Evolutionary conservation across 371 early-diverging fungal species (phyloP).

Genomic region (Basidiobolus meristosporus): DNA sequence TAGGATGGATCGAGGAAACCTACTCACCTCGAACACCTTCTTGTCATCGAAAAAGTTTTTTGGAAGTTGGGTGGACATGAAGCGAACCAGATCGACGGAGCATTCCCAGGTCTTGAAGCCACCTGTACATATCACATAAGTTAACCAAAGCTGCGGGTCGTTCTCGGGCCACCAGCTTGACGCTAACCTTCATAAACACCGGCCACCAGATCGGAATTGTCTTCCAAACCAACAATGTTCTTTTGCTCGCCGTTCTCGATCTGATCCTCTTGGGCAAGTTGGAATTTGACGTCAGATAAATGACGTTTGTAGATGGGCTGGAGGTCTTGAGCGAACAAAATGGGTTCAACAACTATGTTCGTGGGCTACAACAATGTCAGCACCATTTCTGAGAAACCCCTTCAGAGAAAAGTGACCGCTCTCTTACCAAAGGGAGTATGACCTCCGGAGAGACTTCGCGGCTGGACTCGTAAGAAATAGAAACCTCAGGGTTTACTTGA

Average conservation of each 20-base stretch:
- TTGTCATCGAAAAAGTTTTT: constrained; percentile 19
- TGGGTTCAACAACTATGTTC: too few relatives aligned
- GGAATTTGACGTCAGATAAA: constrained; percentile 65
- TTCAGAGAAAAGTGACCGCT: too few relatives aligned
- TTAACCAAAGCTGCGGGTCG: neutral
- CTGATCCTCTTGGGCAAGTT: constrained; percentile 50
- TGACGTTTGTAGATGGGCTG: constrained; percentile 44
- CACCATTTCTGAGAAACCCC: too few relatives aligned
- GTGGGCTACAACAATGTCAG: too few relatives aligned
- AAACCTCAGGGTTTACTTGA: too few relatives aligned
- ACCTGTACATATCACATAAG: constrained; percentile 10
- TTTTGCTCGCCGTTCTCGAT: neutral
- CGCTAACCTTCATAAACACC: constrained; percentile 69
- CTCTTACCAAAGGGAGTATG: too few relatives aligned
- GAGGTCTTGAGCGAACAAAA: too few relatives aligned
- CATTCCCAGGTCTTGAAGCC: constrained; percentile 96
- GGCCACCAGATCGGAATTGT: constrained; percentile 52
- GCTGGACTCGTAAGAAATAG: too few relatives aligned
- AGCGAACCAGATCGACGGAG: constrained; percentile 60
- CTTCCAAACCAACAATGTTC: constrained; percentile 22
- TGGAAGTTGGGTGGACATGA: constrained; percentile 21
- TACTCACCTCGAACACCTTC: constrained; percentile 35
- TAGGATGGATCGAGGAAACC: neutral
- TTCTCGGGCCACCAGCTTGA: neutral
- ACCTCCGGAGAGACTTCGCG: too few relatives aligned